Conservation (phyloP, 495 filamentous ascomycete species). For the Penicillium pulvis region DNA sequence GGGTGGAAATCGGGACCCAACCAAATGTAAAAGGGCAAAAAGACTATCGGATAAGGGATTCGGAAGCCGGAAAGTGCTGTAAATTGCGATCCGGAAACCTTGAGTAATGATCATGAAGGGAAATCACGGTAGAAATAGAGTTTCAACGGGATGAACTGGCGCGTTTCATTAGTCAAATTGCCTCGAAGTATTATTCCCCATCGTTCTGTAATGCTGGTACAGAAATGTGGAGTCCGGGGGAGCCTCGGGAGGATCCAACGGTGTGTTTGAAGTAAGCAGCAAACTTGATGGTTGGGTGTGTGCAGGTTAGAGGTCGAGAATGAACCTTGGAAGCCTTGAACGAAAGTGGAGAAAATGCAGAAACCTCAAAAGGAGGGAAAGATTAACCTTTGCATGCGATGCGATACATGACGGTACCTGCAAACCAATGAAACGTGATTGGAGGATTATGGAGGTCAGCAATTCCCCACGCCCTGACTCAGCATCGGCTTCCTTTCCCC, state of each 20-base stretch:
- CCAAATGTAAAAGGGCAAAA: neutral
- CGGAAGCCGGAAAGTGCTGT: neutral
- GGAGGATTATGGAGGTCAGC: slow-evolving; percentile 8
- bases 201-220: neutral
- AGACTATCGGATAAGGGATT: neutral
- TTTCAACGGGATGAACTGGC: neutral
- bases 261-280: too few relatives aligned
- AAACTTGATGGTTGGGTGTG: neutral
- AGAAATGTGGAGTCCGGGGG: slow-evolving; percentile 17
- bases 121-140: neutral
- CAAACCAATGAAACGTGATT: neutral
- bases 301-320: neutral
- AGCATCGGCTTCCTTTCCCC: slow-evolving; percentile 10
- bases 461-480: slow-evolving; percentile 17
- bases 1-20: neutral
- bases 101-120: neutral
- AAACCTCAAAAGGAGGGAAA: neutral
- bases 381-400: slow-evolving; percentile 8
- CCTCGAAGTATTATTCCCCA: neutral
- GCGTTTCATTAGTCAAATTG: neutral
- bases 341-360: neutral
- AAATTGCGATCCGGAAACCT: neutral
- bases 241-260: slow-evolving; percentile 5
- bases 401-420: slow-evolving; percentile 9
- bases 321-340: neutral